Base-by-base conservation (phyloP, 208 protist species). In the Pavlovales sp. region DNA sequence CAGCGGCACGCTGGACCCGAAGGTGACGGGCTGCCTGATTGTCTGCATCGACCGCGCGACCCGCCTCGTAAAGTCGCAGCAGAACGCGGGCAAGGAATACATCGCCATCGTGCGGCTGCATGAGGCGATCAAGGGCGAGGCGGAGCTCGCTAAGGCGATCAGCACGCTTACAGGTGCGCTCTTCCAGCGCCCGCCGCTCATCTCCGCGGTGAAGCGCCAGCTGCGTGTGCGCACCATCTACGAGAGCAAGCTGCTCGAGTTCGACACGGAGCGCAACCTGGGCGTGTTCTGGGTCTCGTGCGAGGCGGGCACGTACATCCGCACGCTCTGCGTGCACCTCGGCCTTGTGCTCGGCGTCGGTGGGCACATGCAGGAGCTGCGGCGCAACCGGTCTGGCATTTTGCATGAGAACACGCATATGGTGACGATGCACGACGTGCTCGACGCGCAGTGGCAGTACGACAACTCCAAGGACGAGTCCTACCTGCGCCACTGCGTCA, bases 221-320 rank as follows among this genome's bases (percentile, higher is more conserved):
- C 96, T 99, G 41, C 96, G 99, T 82, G 96, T 99, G 57, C 94
- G 99, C 77, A 99, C 97, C 82, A 99, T 99, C 93, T 99, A 99
- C 91, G 95, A 98, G 44, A 97, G 94, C 91, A 96, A 99, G 91
- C 93, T 99, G 37, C 93, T 99, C 75, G 98, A 99, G 93, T 99
- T 96, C 92, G 98, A 99, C 91, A 93, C 95, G 46, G 96, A 99
- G 85, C 94, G 96, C 77, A 93, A 99, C 77, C 93, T 99, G 46
- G 97, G 95, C 44, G 94, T 99, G 22, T 98, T 99, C 93, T 97
- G 97, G 94, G 98, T 99, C 44, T 94, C 94, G 86, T 99, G 99
- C 93, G 97, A 99, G 94, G 98, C 99, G 26, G 99, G 99, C 90
- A 99, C 99, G 10, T 99, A 99, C 93, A 99, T 99, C 90, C 96